phyloP scores from a whole-genome alignment of 441 rosid genomes.

The Gossypium gossypioides region DNA sequence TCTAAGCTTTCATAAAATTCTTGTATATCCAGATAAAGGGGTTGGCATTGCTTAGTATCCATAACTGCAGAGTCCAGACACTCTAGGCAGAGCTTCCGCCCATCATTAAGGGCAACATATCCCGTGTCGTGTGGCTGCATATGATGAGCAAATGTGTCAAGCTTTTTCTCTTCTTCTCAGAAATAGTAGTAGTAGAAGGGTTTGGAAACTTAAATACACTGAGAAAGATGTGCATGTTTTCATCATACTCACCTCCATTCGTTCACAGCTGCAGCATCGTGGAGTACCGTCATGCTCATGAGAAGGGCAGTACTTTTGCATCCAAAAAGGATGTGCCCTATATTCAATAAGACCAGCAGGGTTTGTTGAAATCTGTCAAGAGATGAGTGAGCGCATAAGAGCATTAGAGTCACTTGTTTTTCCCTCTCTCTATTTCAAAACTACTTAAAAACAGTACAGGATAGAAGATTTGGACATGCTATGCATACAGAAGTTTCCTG shows the following conservation, averaged over 20 bases:
- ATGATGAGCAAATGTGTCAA: constrained; percentile 16
- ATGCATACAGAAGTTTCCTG: background rate
- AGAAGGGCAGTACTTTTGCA: constrained; percentile 69
- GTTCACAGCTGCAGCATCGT: constrained; percentile 76
- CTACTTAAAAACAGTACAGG: background rate
- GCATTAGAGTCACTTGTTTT: background rate
- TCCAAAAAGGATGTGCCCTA: constrained; percentile 80
- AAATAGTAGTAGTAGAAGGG: background rate
- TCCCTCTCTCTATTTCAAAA: background rate
- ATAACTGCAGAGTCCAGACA: constrained; percentile 63
- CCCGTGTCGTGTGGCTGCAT: constrained; percentile 46
- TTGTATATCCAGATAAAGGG: constrained; percentile 49
- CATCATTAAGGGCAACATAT: constrained; percentile 50
- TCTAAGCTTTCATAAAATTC: constrained; percentile 50
- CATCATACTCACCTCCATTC: constrained; percentile 56
- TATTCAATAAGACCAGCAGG: constrained; percentile 72
- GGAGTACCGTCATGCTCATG: constrained; percentile 71
- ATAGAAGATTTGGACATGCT: constrained; percentile 1
- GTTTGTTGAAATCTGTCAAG: constrained; percentile 68
- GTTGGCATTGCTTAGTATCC: constrained; percentile 58
- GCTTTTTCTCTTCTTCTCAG: background rate
- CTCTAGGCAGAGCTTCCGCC: constrained; percentile 66
- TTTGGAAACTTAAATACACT: constrained; percentile 4
- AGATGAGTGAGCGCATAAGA: background rate
- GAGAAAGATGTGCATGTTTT: background rate